Base-by-base conservation (phyloP, 768 basidiomycete species). In the Lactarius hengduanensis region DNA sequence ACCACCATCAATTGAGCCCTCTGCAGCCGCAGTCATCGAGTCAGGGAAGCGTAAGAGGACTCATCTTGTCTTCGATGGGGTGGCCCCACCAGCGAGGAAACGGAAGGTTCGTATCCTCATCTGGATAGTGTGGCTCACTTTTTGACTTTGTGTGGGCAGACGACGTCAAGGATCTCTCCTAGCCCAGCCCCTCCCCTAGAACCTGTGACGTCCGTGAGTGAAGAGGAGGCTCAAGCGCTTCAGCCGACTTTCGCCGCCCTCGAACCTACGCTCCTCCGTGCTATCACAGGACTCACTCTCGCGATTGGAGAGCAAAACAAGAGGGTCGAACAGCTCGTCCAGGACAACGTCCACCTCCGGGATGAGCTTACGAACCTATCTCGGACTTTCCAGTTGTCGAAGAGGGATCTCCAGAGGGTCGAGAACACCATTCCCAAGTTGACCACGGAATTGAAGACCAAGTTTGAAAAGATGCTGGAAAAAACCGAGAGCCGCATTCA, bases 401-500 rank as follows among this genome's bases (percentile, higher is more conserved):
- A 55, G 62, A 63, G 58, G n/a, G 66, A 67, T 50, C 16, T 63
- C 9, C 66, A 63, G 34, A 63, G 59, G 62, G 34, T 67, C 54
- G 62, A 67, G 53, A 32, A 32, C 45, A 60, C 26, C 30, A 40
- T 40, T 11, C 32, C 41, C 28, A 59, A 40, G 53, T 56, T 56
- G 41, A 56, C 41, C 1, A 9, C 2, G 41, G 66, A 63, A 8
- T 20, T 67, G 58, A 63, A 59, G 54, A 45, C 6, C 62, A 56
- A 45, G 53, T 56, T 63, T 28, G 58, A 63, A 45, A 50, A 34
- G 15, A 59, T 59, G 62, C 20, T 63, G 15, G 66, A 67, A 26
- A 59, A 34, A 58, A 43, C 62, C 0, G 58, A 67, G 53, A 28
- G 28, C 28, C 66, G 58, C 32, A 36, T 67, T 18, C 53, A 56